Conservation (phyloP, 768 basidiomycete species). For the Podaxis rugospora region DNA sequence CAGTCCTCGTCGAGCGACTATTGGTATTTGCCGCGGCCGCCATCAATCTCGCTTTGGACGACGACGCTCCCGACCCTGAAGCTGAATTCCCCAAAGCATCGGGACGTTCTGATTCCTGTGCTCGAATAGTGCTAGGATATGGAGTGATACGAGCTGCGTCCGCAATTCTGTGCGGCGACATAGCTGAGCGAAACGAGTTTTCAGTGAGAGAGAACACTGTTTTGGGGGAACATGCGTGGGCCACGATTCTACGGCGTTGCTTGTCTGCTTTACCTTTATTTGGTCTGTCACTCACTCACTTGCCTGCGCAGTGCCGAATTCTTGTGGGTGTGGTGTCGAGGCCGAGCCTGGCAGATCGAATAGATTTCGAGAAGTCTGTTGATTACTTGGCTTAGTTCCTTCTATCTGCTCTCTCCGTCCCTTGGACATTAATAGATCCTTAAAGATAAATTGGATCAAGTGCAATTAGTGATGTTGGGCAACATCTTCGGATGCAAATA, state of each 20-base stretch:
- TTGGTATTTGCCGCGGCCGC: not conserved
- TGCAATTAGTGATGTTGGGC: constrained; percentile 2
- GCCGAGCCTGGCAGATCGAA: not conserved
- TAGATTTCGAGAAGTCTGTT: not conserved
- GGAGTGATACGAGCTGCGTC: constrained; percentile 51
- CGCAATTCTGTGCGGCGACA: constrained; percentile 41
- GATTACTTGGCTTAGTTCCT: not conserved
- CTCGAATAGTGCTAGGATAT: constrained; percentile 53
- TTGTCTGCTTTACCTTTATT: constrained; percentile 30
- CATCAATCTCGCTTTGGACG: constrained; percentile 11
- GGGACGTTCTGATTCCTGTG: constrained; percentile 33
- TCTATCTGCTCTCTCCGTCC: not conserved
- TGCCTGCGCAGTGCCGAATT: not conserved
- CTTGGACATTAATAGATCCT: constrained; percentile 3
- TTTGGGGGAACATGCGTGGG: constrained; percentile 31
- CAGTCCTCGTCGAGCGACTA: not conserved
- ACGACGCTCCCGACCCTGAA: constrained; percentile 2
- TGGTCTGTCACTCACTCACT: constrained; percentile 14
- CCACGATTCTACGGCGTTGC: constrained; percentile 35
- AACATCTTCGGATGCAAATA: not conserved
- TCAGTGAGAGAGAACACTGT: constrained; percentile 29
- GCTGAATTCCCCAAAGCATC: constrained; percentile 18
- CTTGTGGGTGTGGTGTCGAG: not conserved
- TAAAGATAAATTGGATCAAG: not conserved
- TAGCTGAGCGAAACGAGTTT: constrained; percentile 24